Evolutionary conservation across 2,329 filamentous ascomycete species (phyloP).

Genomic region (Fusarium austroafricanum): DNA sequence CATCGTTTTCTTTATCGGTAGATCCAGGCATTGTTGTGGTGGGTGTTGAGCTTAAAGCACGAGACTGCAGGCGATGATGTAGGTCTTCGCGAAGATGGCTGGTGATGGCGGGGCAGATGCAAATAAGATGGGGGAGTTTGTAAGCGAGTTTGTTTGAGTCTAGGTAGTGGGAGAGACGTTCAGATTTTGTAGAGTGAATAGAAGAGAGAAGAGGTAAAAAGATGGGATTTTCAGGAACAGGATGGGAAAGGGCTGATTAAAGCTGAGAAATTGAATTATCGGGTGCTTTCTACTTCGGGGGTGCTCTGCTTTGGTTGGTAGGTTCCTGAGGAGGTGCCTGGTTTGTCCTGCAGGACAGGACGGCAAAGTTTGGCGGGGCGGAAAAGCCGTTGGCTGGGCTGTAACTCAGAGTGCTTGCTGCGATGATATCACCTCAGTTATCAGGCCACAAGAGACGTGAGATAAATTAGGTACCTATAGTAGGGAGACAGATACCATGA

Average conservation of each 20-base stretch:
- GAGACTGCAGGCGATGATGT: constrained; percentile 26
- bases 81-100: constrained; percentile 8
- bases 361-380: constrained; percentile 15
- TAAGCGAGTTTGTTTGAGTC: constrained; percentile 21
- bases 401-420: neutral
- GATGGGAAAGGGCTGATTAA: constrained; percentile 16
- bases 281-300: constrained; percentile 5
- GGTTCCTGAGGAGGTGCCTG: constrained; percentile 30
- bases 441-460: constrained; percentile 24
- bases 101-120: constrained; percentile 32
- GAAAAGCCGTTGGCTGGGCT: constrained; percentile 3
- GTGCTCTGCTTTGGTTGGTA: constrained; percentile 8
- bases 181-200: neutral
- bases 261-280: constrained; percentile 15
- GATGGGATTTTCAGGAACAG: constrained; percentile 11
- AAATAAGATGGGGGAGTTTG: constrained; percentile 1
- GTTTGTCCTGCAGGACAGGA: neutral
- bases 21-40: constrained; percentile 55
- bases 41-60: constrained; percentile 13
- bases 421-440: constrained; percentile 23
- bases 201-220: neutral
- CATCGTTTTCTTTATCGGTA: constrained; percentile 52
- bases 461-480: too few species aligned
- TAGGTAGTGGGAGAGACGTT: neutral
- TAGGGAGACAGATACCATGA: neutral